Conservation (phyloP, 345 rosid genomes). For the Salix dunnii region DNA sequence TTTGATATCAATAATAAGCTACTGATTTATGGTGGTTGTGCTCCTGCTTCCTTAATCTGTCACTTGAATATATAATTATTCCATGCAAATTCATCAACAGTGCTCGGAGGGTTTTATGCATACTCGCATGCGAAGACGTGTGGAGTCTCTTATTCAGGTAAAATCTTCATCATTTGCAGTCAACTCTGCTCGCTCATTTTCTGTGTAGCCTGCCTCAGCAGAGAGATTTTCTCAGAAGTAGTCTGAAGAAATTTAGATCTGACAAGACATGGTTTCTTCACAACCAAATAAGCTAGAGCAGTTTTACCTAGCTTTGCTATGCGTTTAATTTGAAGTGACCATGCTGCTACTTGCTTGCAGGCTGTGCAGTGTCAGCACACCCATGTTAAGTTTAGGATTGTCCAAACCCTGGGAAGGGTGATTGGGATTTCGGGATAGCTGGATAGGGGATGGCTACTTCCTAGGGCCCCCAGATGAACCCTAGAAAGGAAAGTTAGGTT, state of each 20-base stretch:
- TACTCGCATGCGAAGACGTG: constrained; percentile 89
- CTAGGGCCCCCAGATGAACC: neutral
- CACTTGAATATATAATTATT: constrained; percentile 5
- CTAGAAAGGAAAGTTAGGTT: neutral
- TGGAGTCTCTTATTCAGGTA: constrained; percentile 90
- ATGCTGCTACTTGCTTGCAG: neutral
- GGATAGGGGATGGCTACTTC: neutral
- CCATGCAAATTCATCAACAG: constrained; percentile 33
- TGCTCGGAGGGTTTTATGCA: constrained; percentile 98
- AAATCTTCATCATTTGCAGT: neutral
- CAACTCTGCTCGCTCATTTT: neutral
- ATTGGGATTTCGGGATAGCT: neutral
- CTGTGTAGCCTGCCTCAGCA: neutral
- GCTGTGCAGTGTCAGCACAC: neutral
- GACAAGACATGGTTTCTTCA: neutral
- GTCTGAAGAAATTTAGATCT: neutral
- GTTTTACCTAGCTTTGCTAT: neutral
- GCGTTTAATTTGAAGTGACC: neutral
- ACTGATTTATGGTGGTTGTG: neutral
- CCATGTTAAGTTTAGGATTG: neutral
- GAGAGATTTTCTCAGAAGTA: neutral
- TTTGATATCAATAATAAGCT: neutral
- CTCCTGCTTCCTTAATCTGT: neutral
- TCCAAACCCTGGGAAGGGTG: neutral
- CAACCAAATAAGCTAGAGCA: neutral